Conservation (phyloP, 257 asterid species). For the Phtheirospermum japonicum region DNA sequence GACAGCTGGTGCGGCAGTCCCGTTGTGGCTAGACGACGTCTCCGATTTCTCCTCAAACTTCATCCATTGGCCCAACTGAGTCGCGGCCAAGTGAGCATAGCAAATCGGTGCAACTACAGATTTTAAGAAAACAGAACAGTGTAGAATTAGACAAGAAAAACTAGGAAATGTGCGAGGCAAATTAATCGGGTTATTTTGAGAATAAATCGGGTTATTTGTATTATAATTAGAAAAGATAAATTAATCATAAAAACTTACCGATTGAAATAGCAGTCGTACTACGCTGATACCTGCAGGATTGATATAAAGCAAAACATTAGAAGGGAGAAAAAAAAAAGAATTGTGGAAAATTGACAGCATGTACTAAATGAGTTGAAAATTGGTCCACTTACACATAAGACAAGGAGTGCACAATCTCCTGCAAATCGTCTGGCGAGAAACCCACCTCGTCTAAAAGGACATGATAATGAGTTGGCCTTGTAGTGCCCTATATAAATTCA, state of each 20-base stretch:
- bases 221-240: neutral
- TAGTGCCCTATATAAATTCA: slow-evolving; percentile 48
- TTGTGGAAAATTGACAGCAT: neutral
- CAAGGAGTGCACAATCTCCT: slow-evolving; percentile 76
- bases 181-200: too few species aligned
- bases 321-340: neutral
- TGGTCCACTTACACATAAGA: slow-evolving; percentile 71
- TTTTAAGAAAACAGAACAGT: neutral
- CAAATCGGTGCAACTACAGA: slow-evolving; percentile 31
- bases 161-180: too few species aligned
- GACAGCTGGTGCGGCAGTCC: slow-evolving; percentile 47
- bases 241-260: slow-evolving; percentile 35
- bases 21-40: slow-evolving; percentile 33
- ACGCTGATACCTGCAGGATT: slow-evolving; percentile 60
- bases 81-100: slow-evolving; percentile 33
- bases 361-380: neutral
- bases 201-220: too few species aligned
- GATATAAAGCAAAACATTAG: neutral
- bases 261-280: slow-evolving; percentile 85
- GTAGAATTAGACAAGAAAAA: neutral
- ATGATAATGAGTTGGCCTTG: slow-evolving; percentile 80
- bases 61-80: slow-evolving; percentile 34
- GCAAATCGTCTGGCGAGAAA: slow-evolving; percentile 67
- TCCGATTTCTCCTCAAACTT: slow-evolving; percentile 33
- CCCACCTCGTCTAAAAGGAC: slow-evolving; percentile 71